Evolutionary conservation across 352 stramenopile species (phyloP).

Genomic region (Phytophthora idaei): DNA sequence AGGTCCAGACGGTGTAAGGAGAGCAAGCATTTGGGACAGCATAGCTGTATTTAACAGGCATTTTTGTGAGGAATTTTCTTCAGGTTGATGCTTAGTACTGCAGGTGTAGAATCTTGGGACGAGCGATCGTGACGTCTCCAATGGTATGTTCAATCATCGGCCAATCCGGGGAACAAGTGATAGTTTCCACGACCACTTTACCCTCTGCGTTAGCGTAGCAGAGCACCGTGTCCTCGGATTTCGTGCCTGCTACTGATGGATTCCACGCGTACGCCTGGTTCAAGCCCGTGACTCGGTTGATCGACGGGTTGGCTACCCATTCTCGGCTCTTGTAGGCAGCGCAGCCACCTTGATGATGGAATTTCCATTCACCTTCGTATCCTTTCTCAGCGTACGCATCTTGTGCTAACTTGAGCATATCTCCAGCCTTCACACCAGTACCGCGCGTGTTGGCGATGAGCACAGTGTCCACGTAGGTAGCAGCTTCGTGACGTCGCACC

Average conservation of each 20-base stretch:
- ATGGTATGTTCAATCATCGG: slow-evolving; percentile 59
- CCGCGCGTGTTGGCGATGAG: slow-evolving; percentile 48
- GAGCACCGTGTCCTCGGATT: slow-evolving; percentile 76
- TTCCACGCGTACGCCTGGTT: slow-evolving; percentile 79
- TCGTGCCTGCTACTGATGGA: slow-evolving; percentile 71
- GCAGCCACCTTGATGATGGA: slow-evolving; percentile 70
- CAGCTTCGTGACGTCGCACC: slow-evolving; percentile 60
- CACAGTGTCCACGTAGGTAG: slow-evolving; percentile 72
- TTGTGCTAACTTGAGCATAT: slow-evolving; percentile 66
- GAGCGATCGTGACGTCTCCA: slow-evolving; percentile 49
- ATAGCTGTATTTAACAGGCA: slow-evolving; percentile 15
- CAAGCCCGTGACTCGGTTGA: slow-evolving; percentile 40
- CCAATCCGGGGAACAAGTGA: slow-evolving; percentile 60
- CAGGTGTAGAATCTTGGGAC: slow-evolving; percentile 67
- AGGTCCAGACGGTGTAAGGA: slow-evolving; percentile 50
- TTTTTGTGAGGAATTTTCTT: slow-evolving; percentile 5
- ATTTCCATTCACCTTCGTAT: slow-evolving; percentile 65
- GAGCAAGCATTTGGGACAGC: not conserved
- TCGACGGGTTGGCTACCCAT: slow-evolving; percentile 64
- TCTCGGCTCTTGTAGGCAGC: slow-evolving; percentile 75
- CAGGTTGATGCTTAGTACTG: slow-evolving; percentile 38
- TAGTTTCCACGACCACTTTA: slow-evolving; percentile 50
- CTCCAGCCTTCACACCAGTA: slow-evolving; percentile 36
- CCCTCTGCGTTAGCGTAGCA: slow-evolving; percentile 35
- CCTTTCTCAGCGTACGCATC: slow-evolving; percentile 59